Percentiles rank a stretch among this genome's conserved stretches.
Evolutionary conservation across 2,329 filamentous ascomycete species (phyloP).

Genomic region (Colletotrichum siamense): DNA sequence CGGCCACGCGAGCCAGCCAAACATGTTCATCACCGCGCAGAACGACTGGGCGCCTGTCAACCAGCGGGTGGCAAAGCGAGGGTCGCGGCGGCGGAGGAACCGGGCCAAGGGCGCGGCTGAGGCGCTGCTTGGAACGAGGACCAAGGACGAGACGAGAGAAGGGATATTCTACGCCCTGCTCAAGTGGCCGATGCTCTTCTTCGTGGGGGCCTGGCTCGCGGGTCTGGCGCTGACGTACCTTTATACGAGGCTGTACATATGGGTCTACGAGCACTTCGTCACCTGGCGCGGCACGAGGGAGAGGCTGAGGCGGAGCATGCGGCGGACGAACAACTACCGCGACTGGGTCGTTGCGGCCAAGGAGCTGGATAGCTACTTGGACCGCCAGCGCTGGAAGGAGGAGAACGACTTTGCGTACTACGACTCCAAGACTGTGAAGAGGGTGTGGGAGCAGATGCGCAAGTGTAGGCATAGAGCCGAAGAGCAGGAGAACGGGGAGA

Average conservation of each 20-base stretch:
- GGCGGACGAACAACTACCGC: conserved; percentile 74
- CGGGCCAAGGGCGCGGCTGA: conserved; percentile 44
- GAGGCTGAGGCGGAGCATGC: conserved; percentile 72
- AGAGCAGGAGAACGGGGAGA: conserved; percentile 42
- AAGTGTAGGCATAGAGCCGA: conserved; percentile 67
- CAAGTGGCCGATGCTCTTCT: conserved; percentile 88
- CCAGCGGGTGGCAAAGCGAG: conserved; percentile 63
- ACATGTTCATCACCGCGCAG: conserved; percentile 81
- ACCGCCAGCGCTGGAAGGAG: conserved; percentile 81
- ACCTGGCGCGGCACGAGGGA: conserved; percentile 87
- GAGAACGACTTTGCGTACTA: conserved; percentile 84
- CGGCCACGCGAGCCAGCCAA: conserved; percentile 33
- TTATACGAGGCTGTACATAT: conserved; percentile 86
- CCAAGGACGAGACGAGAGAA: conserved; percentile 91
- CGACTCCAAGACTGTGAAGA: conserved; percentile 81
- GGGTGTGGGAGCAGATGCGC: conserved; percentile 78
- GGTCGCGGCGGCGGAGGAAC: conserved; percentile 37
- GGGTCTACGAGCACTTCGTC: conserved; percentile 87
- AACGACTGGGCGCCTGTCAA: conserved; percentile 96
- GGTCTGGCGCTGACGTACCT: conserved; percentile 78
- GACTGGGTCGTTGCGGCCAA: conserved; percentile 86
- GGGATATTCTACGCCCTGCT: conserved; percentile 87
- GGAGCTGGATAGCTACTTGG: conserved; percentile 80
- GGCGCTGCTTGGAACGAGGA: conserved; percentile 58
- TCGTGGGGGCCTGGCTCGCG: conserved; percentile 81